These are phyloP conservation scores for Fallopia convolvulus DNA, from an alignment of 148 eudicot genomes.

Conservation along the genomic window DNA sequence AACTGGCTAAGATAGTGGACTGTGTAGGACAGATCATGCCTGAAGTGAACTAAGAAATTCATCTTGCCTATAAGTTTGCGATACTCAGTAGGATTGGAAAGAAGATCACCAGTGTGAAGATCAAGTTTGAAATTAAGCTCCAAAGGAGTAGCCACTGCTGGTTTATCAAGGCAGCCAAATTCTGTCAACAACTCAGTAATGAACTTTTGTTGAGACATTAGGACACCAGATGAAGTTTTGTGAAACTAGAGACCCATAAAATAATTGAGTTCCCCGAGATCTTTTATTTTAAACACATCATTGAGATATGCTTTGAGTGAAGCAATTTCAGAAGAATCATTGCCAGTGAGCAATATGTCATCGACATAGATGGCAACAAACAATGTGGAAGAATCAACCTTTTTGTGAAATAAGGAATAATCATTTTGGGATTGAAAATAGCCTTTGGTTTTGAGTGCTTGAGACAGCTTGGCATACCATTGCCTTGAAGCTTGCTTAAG, in stretches of 20 bases:
- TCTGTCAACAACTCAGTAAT: too few relatives aligned
- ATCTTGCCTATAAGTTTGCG: not conserved
- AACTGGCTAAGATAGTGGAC: not conserved
- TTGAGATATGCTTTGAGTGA: not conserved
- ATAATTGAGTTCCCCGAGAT: not conserved
- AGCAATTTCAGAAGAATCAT: not conserved
- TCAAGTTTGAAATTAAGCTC: rapidly evolving
- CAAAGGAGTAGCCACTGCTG: not conserved
- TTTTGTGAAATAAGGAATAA: not conserved
- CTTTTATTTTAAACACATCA: not conserved
- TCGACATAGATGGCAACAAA: not conserved
- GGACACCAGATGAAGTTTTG: too few relatives aligned
- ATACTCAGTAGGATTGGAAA: too few relatives aligned
- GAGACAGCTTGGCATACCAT: not conserved
- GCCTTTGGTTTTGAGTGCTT: not conserved
- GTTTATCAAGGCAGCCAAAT: too few relatives aligned
- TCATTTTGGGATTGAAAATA: not conserved
- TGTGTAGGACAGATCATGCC: not conserved
- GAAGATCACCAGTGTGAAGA: too few relatives aligned
- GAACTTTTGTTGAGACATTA: too few relatives aligned
- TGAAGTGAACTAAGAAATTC: not conserved
- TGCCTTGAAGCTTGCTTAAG: not conserved
- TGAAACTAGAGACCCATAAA: too few relatives aligned
- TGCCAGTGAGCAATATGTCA: not conserved
- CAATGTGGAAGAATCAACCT: not conserved